phyloP scores from a whole-genome alignment of 2,329 filamentous ascomycete species.

The Colletotrichum sp. region DNA sequence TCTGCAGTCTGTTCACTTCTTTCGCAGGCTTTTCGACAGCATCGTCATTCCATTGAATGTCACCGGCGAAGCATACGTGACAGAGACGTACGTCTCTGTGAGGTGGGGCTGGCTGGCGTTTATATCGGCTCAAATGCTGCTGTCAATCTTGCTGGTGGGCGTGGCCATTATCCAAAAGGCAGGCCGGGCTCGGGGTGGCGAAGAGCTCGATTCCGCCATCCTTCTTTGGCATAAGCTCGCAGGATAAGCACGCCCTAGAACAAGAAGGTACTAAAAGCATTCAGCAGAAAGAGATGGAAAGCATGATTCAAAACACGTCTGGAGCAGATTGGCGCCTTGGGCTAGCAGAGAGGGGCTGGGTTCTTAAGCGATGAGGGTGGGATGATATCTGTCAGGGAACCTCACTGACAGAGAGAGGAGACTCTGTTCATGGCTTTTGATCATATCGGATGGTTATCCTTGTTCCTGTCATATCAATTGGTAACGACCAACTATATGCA shows the following conservation, averaged over 20 bases:
- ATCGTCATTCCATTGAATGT: not conserved
- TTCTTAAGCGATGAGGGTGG: not conserved
- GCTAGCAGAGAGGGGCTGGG: not conserved
- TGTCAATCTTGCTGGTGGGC: too few species aligned
- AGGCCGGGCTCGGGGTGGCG: too few species aligned
- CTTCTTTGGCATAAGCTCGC: not conserved
- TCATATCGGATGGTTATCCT: too few species aligned
- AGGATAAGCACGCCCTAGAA: not conserved
- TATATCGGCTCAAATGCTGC: too few species aligned
- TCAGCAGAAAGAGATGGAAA: not conserved
- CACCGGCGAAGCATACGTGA: too few species aligned
- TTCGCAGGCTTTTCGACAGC: accelerated
- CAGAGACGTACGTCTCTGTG: too few species aligned
- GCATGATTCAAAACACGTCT: not conserved
- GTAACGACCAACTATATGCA: too few species aligned
- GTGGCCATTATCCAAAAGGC: too few species aligned
- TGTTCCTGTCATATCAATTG: too few species aligned
- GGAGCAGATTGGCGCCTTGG: not conserved
- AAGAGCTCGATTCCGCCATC: not conserved
- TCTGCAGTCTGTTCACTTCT: not conserved
- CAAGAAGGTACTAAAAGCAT: not conserved
- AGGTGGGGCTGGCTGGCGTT: too few species aligned
- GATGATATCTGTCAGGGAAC: not conserved
- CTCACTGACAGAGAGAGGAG: too few species aligned
- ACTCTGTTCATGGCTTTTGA: too few species aligned